Evolutionary conservation across 192 early-diverging fungal species (phyloP), one percentile per base, ranked within the genome.

Genomic region (Gonapodya sp.): DNA sequence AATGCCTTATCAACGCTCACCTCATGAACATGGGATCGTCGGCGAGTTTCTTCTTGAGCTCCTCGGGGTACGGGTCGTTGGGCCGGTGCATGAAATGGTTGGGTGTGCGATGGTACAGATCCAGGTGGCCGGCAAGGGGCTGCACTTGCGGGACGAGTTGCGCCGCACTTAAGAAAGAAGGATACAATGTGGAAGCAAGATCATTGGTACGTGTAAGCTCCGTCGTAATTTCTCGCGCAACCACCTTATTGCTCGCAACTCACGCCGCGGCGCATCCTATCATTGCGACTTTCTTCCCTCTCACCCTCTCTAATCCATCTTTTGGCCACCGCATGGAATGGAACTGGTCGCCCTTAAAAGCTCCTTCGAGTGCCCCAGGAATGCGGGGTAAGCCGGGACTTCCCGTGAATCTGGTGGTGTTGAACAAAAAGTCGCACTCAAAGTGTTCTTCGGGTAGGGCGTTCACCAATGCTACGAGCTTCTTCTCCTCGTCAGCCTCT

Each of bases 1-100:
- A n/a, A n/a, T n/a, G n/a, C n/a, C n/a, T n/a, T n/a, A n/a, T n/a
- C n/a, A n/a, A n/a, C n/a, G n/a, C n/a, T n/a, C n/a, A n/a, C n/a
- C n/a, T n/a, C n/a, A n/a, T n/a, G 75, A 32, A 77, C 30, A 77
- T 16, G 18, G 75, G 75, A 33, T 77, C 34, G 30, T 2, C 31
- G 75, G 75, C 75, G 31, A 77, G 34, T 33, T 77, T 77, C 75
- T 77, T 31, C 75, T 77, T 77, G 30, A 77, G 75, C 18, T 77
- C 75, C 8, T 2, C 75, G 75, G 75, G 75, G 75, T 77, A 77
- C 30, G 34, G 75, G 75, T 77, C 75, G 75, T 77, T 77, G 75
- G 75, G 75, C 18, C 75, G 75, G 75, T 77, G 75, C 75, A 77
- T 77, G 75, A 77, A 77, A 33, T 77, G 75, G 75, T 77, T 77